phyloP scores from a whole-genome alignment of 2,329 filamentous ascomycete genomes.

The Phialophora tarda region DNA sequence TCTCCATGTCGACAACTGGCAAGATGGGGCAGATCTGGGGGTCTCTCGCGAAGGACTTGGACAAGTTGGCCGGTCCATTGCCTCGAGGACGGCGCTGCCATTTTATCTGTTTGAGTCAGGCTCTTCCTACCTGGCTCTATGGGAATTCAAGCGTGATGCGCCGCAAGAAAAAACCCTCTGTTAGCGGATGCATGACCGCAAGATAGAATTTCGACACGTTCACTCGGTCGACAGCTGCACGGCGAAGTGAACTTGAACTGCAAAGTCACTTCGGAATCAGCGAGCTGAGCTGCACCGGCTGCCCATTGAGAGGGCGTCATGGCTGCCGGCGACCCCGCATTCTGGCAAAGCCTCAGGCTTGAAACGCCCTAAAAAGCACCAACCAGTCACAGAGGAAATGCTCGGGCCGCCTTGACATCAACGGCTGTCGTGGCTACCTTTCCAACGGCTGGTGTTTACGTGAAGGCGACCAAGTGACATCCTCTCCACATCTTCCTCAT shows the following conservation, averaged over 20 bases:
- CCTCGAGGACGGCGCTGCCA: background rate
- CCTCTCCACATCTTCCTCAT: background rate
- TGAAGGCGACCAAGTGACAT: background rate
- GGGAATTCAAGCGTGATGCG: background rate
- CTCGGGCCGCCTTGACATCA: background rate
- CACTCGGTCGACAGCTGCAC: background rate
- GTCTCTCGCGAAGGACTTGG: background rate
- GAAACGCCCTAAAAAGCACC: background rate
- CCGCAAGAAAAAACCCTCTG: background rate
- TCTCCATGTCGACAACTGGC: background rate
- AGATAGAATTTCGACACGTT: background rate
- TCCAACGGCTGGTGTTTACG: background rate
- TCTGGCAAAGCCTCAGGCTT: background rate
- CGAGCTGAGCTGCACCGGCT: slow-evolving; percentile 5
- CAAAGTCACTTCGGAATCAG: slow-evolving; percentile 2
- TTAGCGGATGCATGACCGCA: background rate
- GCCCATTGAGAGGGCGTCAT: background rate
- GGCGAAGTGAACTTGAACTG: background rate
- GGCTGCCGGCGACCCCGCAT: background rate
- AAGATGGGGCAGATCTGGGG: background rate
- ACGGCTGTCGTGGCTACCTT: background rate
- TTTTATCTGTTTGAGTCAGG: background rate
- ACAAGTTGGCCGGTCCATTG: background rate
- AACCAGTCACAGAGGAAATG: background rate
- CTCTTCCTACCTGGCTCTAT: background rate